Base-by-base conservation (phyloP, 2,329 filamentous ascomycete species). In the Botrytis fragariae region DNA sequence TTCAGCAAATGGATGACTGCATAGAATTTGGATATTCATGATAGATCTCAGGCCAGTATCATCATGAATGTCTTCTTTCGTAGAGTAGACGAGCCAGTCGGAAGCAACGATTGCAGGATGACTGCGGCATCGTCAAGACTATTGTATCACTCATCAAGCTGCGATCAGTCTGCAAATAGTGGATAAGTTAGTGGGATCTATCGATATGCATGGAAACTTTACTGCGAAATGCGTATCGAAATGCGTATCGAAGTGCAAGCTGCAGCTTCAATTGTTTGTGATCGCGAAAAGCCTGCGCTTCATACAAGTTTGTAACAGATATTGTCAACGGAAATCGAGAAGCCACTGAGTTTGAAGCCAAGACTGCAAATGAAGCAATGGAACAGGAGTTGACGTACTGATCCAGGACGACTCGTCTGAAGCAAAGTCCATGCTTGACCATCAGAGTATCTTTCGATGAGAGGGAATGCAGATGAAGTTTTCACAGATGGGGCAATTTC, bases 291-390 rank as follows among this genome's bases (percentile, higher is more conserved):
- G 6, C 16, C 3, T 4, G 2, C 14, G 6, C n/a, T 57, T 32
- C 51, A 57, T 18, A 57, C 51, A 18, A 29, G n/a, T 54, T 54
- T 16, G 12, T 54, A 8, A 18, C n/a, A 8, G 14, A 3, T 3
- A 57, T 57, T 9, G 7, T 57, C 51, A 3, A 57, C 14, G n/a
- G n/a, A 57, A 9, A 57, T 57, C n/a, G n/a, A 57, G 51, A 32
- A 29, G 51, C 51, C 14, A 57, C 1, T 3, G 6, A 57, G 32
- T 57, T 9, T 18, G 51, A 57, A 4, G 51, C n/a, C 1, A 57
- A 57, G 0, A 3, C n/a, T 9, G 51, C 7, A 18, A 57, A 1
- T 3, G 18, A 29, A 57, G 1, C 14, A 57, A 18, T 7, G 0
- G 1, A 29, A 54, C 0, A 3, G 5, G 14, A 18, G 18, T 29